Evolutionary conservation across 345 rosid species (phyloP), one percentile per base, ranked within the genome.

Genomic region (Lumnitzera littorea): DNA sequence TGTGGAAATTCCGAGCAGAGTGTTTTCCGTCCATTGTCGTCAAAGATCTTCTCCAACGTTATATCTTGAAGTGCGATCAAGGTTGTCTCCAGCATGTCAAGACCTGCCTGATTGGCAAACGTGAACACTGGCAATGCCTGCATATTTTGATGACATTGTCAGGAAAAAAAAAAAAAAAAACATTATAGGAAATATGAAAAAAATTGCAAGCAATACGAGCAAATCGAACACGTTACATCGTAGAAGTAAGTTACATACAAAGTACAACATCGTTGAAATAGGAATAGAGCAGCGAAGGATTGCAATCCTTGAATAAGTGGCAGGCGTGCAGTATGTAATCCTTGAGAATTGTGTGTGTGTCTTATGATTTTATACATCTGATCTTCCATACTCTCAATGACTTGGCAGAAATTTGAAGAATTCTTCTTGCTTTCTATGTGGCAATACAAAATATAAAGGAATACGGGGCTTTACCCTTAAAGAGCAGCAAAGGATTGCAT

Each of bases 71-170:
- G 89, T 1, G 94, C 76, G 7, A 86, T 80, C 67, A 89, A 69
- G 3, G 96, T 91, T 50, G 99, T 94, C 82, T 94, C 99, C 23
- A 94, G 83, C 99, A 94, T 91, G 84, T 94, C 97, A 25, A 94
- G 88, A 52, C 99, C 96, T 50, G 96, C 97, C 65, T 94, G 99
- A 71, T 94, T 94, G 20, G 95, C 82, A 70, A 89, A 89, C 23
- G 90, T 89, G 67, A 89, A 89, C 50, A 82, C 78, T 3, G 88
- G 89, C 62, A 72, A 70, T 50, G 84, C 87, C 96, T 86, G 82
- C 69, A 70, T 53, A 49, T 16, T 20, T 36, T 64, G 53, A 56
- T 57, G 23, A 29, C 48, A 49, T n/a, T 20, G 47, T 25, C 49
- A 36, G 43, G 9, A 20, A 55, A 41, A 51, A 15, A 23, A 11